Percentiles rank a stretch among this genome's conserved stretches.
These are phyloP conservation scores for Aureobasidium melanogenum DNA, from an alignment of 2,329 filamentous ascomycete genomes.

Conservation along the genomic window DNA sequence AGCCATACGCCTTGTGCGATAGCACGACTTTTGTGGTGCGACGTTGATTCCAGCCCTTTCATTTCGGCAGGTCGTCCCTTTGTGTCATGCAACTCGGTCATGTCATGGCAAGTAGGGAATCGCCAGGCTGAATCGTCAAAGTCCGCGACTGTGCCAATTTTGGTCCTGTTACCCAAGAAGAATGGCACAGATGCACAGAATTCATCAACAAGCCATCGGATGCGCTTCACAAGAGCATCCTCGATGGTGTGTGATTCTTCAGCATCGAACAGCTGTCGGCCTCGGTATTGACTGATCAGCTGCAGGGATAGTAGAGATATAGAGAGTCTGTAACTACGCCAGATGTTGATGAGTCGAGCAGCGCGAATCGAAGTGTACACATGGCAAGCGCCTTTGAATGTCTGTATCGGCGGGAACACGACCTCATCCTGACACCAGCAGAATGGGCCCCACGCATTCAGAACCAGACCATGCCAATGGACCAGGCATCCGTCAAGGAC, in stretches of 20 bases:
- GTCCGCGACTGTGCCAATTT: neutral
- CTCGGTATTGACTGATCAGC: neutral
- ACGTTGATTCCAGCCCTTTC: neutral
- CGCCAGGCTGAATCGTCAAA: neutral
- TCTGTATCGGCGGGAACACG: neutral
- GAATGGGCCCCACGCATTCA: neutral
- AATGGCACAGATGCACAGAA: neutral
- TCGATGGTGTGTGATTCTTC: neutral
- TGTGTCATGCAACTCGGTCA: neutral
- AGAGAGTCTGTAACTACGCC: neutral
- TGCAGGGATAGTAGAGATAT: neutral
- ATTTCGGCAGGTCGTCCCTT: neutral
- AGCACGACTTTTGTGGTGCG: neutral
- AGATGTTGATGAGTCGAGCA: neutral
- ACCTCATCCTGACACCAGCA: neutral
- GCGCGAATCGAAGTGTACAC: neutral
- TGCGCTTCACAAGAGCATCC: neutral
- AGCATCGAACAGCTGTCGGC: neutral
- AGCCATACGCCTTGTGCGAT: neutral
- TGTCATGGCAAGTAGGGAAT: neutral
- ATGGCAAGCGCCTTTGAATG: neutral
- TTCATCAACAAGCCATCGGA: neutral
- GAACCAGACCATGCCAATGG: neutral
- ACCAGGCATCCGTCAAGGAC: neutral
- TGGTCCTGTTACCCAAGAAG: neutral